phyloP scores from a whole-genome alignment of 1,139 yeast genomes.

The Candida labiduridarum region DNA sequence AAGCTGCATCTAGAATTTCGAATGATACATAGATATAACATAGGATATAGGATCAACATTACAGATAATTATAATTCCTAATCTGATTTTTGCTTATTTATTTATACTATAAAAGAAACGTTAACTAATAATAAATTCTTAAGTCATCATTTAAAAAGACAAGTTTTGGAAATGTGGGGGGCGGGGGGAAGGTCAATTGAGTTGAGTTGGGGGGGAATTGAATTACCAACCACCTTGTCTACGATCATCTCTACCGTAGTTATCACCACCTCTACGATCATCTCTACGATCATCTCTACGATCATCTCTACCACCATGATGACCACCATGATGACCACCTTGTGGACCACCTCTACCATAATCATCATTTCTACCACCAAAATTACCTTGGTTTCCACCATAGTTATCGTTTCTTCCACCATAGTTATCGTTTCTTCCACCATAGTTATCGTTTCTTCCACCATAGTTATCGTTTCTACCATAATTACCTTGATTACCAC shows the following conservation, averaged over 20 bases:
- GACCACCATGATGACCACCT: background rate
- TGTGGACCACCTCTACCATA: background rate
- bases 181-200: no score
- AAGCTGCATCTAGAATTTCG: slow-evolving; percentile 31
- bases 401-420: slow-evolving; percentile 14
- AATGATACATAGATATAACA: slow-evolving; percentile 1
- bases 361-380: slow-evolving; percentile 6
- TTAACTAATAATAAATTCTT: background rate
- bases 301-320: slow-evolving; percentile 10
- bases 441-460: slow-evolving; percentile 9
- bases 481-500: slow-evolving; percentile 18
- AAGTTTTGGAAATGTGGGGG: no score
- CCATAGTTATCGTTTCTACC: slow-evolving; percentile 17
- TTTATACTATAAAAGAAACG: background rate
- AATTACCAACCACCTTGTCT: slow-evolving; percentile 12
- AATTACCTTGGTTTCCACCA: slow-evolving; percentile 8
- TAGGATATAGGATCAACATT: background rate
- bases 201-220: no score
- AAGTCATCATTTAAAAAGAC: no score
- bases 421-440: slow-evolving; percentile 12
- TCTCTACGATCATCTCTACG: slow-evolving; percentile 16
- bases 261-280: slow-evolving; percentile 10
- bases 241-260: slow-evolving; percentile 6
- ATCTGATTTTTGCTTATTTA: background rate
- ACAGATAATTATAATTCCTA: background rate